Base-by-base conservation (phyloP, 2,329 filamentous ascomycete species). In the Colletotrichum sp. region DNA sequence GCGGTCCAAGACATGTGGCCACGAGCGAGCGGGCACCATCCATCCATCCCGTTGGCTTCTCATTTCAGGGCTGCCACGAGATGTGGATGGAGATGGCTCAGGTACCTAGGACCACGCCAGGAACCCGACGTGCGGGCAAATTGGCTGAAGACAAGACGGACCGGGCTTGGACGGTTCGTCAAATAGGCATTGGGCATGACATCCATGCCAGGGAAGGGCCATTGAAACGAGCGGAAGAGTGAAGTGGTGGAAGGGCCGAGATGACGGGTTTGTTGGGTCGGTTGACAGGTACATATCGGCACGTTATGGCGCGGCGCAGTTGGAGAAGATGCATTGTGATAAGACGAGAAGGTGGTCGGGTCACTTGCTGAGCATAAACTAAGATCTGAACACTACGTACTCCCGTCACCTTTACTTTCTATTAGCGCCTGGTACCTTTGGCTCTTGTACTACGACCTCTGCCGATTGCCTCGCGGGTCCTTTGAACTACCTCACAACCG, bases 171-270 rank as follows among this genome's bases (percentile, higher is more conserved):
- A 57, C 51, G 67, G 34, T 43, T 34, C 33, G 21, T 33, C n/a
- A 15, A 57, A 34, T 47, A 33, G 43, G 18, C 27, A 61, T 36
- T 57, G 61, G 43, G 15, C 62, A 67, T 24, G 31, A 6, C 34
- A 73, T 36, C 62, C 57, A 62, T 71, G 62, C 36, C 27, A 47
- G 27, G n/a, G 36, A 29, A 29, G 31, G 24, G 33, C 38, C 34
- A n/a, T 59, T 36, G 55, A 65, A 63, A 47, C 55, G 62, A 38
- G 21, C 62, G 63, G 57, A 57, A 31, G 57, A 62, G 36, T 63
- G 57, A 63, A 34, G 27, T 38, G 68, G n/a, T 51, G 47, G 47
- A 71, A 74, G 69, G 72, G 72, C 69, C 72, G 72, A 73, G 62
- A 67, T 36, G 63, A 51, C 63, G 68, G 55, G 57, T 62, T 63